Conservation (phyloP, 805 yeast species). For the Candida broadrunensis region DNA sequence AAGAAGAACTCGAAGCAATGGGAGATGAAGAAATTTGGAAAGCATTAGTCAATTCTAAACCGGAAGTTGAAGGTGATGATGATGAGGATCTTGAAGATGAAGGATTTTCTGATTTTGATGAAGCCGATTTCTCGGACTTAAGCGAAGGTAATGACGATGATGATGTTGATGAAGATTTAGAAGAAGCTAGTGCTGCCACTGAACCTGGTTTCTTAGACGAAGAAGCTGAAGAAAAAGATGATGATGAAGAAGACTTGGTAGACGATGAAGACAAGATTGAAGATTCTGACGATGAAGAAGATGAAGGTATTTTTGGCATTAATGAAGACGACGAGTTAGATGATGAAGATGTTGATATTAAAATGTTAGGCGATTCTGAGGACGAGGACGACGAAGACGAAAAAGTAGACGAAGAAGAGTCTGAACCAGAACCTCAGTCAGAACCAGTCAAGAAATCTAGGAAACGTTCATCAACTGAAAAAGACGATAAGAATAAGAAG, state of each 20-base stretch:
- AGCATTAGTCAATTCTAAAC: constrained; percentile 71
- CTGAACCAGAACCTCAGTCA: constrained; percentile 23
- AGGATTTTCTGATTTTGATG: constrained; percentile 43
- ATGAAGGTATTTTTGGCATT: constrained; percentile 5
- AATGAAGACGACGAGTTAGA: constrained; percentile 36
- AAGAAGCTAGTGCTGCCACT: constrained; percentile 17
- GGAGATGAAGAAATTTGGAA: constrained; percentile 78
- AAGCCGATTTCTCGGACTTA: constrained; percentile 38
- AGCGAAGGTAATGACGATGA: constrained; percentile 46
- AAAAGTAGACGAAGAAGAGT: constrained; percentile 29
- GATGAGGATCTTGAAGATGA: constrained; percentile 28
- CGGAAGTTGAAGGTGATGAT: constrained; percentile 55
- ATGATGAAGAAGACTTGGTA: constrained; percentile 16
- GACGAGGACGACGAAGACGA: constrained; percentile 26
- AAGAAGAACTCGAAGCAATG: constrained; percentile 40
- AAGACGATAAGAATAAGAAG: constrained; percentile 25
- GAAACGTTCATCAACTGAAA: constrained; percentile 23
- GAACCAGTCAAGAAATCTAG: constrained; percentile 26
- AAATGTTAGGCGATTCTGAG: constrained; percentile 19
- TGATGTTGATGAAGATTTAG: constrained; percentile 36
- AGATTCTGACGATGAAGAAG: constrained; percentile 17
- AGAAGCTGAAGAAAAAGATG: constrained; percentile 26
- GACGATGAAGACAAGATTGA: constrained; percentile 27
- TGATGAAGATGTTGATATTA: constrained; percentile 16
- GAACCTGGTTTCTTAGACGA: constrained; percentile 16